These are phyloP conservation scores for Cunninghamia lanceolata DNA, from an alignment of 75 land plant genomes.

Conservation along the genomic window DNA sequence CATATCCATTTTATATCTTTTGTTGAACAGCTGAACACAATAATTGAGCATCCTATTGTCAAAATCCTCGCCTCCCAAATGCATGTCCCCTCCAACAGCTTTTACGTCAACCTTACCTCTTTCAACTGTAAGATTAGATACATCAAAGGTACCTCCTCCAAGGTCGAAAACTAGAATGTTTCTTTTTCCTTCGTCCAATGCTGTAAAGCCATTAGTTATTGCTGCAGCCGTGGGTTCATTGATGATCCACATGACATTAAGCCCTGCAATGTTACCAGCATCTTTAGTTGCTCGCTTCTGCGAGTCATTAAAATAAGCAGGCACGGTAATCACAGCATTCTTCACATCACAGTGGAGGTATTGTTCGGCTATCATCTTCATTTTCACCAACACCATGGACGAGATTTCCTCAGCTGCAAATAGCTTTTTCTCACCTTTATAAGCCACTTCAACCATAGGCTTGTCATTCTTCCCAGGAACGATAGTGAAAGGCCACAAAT, in stretches of 20 bases:
- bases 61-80: slow-evolving; percentile 22
- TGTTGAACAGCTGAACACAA: background rate
- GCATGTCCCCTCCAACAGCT: slow-evolving; percentile 20
- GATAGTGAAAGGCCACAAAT: slow-evolving; percentile 25
- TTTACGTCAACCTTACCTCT: slow-evolving; percentile 18
- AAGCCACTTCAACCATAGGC: slow-evolving; percentile 18
- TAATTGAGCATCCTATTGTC: slow-evolving; percentile 9
- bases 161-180: slow-evolving; percentile 13
- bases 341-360: slow-evolving; percentile 16
- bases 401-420: slow-evolving; percentile 31
- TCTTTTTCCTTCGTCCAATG: background rate
- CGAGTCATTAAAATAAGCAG: slow-evolving; percentile 17
- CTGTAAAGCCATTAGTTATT: slow-evolving; percentile 18
- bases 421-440: slow-evolving; percentile 12
- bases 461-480: slow-evolving; percentile 19
- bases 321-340: slow-evolving; percentile 26
- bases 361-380: slow-evolving; percentile 25
- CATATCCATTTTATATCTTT: background rate
- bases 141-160: slow-evolving; percentile 14
- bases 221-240: slow-evolving; percentile 42
- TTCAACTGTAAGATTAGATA: background rate
- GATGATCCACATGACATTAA: slow-evolving; percentile 17
- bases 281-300: slow-evolving; percentile 29
- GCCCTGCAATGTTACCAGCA: slow-evolving; percentile 15
- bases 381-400: slow-evolving; percentile 23